Base-by-base conservation (phyloP, 768 basidiomycete species). In the Candolleomyces aberdarensis region DNA sequence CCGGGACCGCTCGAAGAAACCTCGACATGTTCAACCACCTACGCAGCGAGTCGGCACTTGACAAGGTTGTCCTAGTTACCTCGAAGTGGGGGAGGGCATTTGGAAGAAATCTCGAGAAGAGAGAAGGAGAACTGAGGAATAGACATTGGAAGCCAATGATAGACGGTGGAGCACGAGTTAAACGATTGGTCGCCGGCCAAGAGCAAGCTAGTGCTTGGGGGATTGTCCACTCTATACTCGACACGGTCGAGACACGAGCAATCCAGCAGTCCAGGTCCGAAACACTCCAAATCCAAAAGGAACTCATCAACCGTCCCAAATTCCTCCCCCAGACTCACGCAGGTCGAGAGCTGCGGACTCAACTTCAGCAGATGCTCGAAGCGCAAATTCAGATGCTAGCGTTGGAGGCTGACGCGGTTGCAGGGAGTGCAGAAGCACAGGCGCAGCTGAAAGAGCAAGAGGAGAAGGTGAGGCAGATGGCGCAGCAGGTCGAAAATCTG, bases 301-400 rank as follows among this genome's bases (percentile, higher is more conserved):
- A 55, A 22, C 17, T 60, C 6, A 40, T 60, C 20, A 26, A 11
- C 15, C 14, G 26, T 10, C 13, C 31, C 8, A 54, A 31, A n/a
- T n/a, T 26, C 20, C 40, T 55, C 5, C 52, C 39, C 19, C 14
- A 20, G 10, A 60, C 59, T 10, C 0, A 53, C 32, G 52, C 51
- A 11, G 59, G 36, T n/a, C 7, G 46, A 22, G 52, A 54, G 53
- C 14, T 57, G 26, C 32, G 31, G n/a, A 2, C 10, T 48, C 17
- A 36, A 44, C 26, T 64, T 20, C 0, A 81, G 62, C 0, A 72
- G 66, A 13, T 67, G 36, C 5, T 81, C 69, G 20, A 82, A 19
- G 39, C 20, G 1, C 48, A 49, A 19, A 49, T 6, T 2, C 48
- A 49, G 6, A 3, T 49, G 2, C 3, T 49, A 11, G 5, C 6